Conservation (phyloP, 2,329 filamentous ascomycete species). For the Coniochaeta sp. region DNA sequence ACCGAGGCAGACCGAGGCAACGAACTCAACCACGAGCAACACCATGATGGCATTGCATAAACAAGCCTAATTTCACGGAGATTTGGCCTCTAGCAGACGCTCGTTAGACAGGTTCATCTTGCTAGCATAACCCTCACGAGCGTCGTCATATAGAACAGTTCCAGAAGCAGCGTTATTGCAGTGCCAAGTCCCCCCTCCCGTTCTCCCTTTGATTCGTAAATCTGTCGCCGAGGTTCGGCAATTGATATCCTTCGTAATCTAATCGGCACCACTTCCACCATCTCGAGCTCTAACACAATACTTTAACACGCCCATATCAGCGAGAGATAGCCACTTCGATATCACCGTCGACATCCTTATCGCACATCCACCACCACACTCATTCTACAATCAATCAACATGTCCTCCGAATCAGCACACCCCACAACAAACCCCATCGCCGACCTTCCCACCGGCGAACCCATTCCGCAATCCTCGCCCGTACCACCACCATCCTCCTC, state of each 20-base stretch:
- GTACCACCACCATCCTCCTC: conserved; percentile 1
- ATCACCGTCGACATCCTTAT: not conserved
- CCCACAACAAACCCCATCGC: conserved; percentile 8
- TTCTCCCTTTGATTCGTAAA: not conserved
- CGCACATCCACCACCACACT: not conserved
- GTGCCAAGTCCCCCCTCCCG: not conserved
- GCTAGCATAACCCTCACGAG: not conserved
- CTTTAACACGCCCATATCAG: not conserved
- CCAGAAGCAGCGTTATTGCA: not conserved
- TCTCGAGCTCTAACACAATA: not conserved
- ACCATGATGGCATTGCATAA: not conserved
- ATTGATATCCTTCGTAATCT: not conserved
- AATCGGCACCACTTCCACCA: not conserved
- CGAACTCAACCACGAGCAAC: not conserved
- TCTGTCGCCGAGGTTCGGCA: conserved; percentile 1
- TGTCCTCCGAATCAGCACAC: not conserved
- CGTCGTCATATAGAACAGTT: not conserved
- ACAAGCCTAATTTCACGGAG: not conserved
- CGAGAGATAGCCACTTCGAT: not conserved
- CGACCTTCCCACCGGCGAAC: conserved; percentile 17
- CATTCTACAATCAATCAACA: not conserved
- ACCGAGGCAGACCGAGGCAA: not conserved
- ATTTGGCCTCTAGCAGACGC: not conserved
- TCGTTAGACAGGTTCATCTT: not conserved
- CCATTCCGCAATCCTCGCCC: conserved; percentile 12